Conservation (phyloP, 345 rosid genomes). For the Camelina neglecta region DNA sequence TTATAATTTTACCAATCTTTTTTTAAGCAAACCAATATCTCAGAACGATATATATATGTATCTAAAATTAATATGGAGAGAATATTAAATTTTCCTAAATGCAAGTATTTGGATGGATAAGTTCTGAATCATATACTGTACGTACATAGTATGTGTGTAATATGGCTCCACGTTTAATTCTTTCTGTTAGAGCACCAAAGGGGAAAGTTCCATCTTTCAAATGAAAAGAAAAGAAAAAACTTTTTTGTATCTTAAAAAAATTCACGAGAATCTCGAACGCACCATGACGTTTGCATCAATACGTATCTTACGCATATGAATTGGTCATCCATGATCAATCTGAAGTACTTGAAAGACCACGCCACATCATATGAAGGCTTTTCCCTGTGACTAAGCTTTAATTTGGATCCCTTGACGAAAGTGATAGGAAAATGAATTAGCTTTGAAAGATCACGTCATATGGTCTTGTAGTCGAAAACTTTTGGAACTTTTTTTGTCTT, state of each 20-base stretch:
- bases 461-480: no score
- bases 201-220: constrained; percentile 15
- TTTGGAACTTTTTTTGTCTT: no score
- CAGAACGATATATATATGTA: neutral
- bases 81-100: neutral
- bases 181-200: neutral
- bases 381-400: no score
- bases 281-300: constrained; percentile 33
- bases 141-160: neutral
- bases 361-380: no score
- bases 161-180: neutral
- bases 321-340: neutral
- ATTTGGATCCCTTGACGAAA: no score
- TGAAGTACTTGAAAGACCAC: no score
- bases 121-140: neutral
- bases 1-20: no score
- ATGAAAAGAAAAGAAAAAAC: neutral
- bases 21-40: neutral
- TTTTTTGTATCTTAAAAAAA: neutral
- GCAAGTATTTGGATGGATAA: neutral
- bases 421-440: no score
- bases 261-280: constrained; percentile 30
- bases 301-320: constrained; percentile 16
- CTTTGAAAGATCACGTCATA: no score
- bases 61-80: neutral